A percentile compares a stretch with the other conserved stretches of the same genome.
Evolutionary conservation across 257 asterid genomes (phyloP).

Genomic region (Thymus quinquecostatus): DNA sequence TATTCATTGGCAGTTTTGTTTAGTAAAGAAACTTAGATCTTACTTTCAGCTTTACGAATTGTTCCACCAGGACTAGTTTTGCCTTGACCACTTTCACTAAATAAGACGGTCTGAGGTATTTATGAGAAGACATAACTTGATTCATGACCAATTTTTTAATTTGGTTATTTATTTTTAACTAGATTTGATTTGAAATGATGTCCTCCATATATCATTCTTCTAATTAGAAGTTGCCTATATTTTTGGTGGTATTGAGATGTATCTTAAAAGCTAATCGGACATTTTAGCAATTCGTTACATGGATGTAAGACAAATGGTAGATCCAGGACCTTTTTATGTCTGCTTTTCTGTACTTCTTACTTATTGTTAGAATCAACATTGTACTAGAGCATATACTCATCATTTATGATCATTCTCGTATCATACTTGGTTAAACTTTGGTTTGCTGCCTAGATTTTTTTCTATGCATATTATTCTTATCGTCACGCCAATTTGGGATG

Average conservation of each 20-base stretch:
- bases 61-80: slow-evolving; percentile 2
- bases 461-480: neutral
- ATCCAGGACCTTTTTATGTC: neutral
- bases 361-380: neutral
- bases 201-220: neutral
- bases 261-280: neutral
- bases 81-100: slow-evolving; percentile 10
- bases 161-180: neutral
- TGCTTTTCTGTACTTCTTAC: neutral
- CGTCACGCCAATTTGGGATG: neutral
- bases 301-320: neutral
- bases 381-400: neutral
- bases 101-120: neutral
- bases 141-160: neutral
- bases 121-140: neutral
- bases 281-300: neutral
- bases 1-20: neutral
- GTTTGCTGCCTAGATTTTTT: neutral
- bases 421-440: slow-evolving; percentile 1
- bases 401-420: neutral
- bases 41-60: neutral
- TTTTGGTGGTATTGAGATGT: neutral
- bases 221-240: neutral
- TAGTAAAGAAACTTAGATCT: slow-evolving; percentile 1
- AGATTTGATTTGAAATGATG: neutral